Base-by-base conservation (phyloP, 192 early-diverging fungal genomes). In the Backusella macrospora region DNA sequence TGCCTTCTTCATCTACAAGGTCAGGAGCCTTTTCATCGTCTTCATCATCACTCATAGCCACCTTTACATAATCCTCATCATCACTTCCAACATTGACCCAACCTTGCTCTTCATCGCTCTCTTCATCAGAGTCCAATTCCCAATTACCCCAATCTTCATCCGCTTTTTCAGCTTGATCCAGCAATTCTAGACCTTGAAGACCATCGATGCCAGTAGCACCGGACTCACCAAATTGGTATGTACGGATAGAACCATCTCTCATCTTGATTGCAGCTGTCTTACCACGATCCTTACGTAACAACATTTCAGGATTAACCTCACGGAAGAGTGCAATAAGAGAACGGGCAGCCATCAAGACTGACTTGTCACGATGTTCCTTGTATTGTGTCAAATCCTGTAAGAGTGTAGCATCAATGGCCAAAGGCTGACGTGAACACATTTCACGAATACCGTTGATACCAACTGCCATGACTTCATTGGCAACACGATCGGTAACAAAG, bases 381-480 rank as follows among this genome's bases (percentile, higher is more conserved):
- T 95, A 99, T 55, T 94, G 89, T 12, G 95, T 89, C 81, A 99
- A 79, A 74, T 94, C 94, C 77, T 96, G 90, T 46, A 99, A 80
- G 65, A 99, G 83, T 4, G 90, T 90, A 0, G 85, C 77, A 40
- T 92, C 88, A 79, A 99, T 96, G 18, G 96, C 94, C 48, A 99
- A 80, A n/a, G 98, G 97, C 70, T 92, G 92, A 18, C 98, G 89
- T 6, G 81, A 73, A 71, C 92, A 92, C 15, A 99, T 90, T 68
- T 97, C 97, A 62, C 98, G 92, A 43, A 95, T 91, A 63, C 89
- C 89, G 72, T 95, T 95, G 65, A 91, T 81, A 37, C 97, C 98
- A 6, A 96, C 97, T 15, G 93, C 91, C 84, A 99, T 96, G 44
- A 99, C 98, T 78, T 99, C 98, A 6, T 89, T 87, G 8, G 97